These are phyloP conservation scores for Talaromyces wortmannii DNA, from an alignment of 495 filamentous ascomycete genomes.

Conservation along the genomic window DNA sequence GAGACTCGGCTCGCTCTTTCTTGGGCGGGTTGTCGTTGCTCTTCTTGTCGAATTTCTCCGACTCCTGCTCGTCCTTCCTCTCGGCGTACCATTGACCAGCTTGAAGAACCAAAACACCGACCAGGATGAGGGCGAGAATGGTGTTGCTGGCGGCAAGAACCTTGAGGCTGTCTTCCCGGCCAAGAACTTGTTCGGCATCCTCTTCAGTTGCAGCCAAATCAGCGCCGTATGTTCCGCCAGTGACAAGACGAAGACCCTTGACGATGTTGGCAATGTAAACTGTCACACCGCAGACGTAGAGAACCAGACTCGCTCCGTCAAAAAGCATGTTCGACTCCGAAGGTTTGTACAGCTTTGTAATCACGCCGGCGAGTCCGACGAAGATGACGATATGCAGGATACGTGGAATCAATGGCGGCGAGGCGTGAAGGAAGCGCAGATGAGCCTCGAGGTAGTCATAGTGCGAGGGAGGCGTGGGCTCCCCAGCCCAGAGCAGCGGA, in stretches of 20 bases:
- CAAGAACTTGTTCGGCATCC: constrained; percentile 41
- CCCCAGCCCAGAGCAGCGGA: constrained; percentile 84
- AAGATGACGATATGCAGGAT: constrained; percentile 89
- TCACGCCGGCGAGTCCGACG: constrained; percentile 81
- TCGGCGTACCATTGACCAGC: constrained; percentile 99
- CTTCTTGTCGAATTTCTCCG: constrained; percentile 52
- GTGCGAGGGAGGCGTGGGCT: constrained; percentile 54
- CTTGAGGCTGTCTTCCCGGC: constrained; percentile 77
- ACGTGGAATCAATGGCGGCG: constrained; percentile 83
- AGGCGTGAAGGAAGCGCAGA: constrained; percentile 76
- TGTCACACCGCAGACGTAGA: constrained; percentile 86
- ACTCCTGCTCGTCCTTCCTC: constrained; percentile 81
- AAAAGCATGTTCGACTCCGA: constrained; percentile 93
- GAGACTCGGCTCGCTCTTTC: constrained; percentile 11
- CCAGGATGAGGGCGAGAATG: constrained; percentile 82
- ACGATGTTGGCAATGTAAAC: constrained; percentile 94
- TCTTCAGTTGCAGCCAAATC: constrained; percentile 23
- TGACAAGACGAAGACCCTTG: constrained; percentile 79
- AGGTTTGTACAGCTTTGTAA: constrained; percentile 88
- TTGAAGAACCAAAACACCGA: constrained; percentile 88
- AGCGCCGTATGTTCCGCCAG: constrained; percentile 42
- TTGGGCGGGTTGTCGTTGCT: constrained; percentile 26
- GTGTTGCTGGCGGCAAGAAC: constrained; percentile 95
- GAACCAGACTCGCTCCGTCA: constrained; percentile 82
- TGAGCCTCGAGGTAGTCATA: constrained; percentile 78